A percentile compares a stretch with the other conserved stretches of the same genome.
phyloP scores from a whole-genome alignment of 2,329 filamentous ascomycete species.

The Nigrospora sphaerica region DNA sequence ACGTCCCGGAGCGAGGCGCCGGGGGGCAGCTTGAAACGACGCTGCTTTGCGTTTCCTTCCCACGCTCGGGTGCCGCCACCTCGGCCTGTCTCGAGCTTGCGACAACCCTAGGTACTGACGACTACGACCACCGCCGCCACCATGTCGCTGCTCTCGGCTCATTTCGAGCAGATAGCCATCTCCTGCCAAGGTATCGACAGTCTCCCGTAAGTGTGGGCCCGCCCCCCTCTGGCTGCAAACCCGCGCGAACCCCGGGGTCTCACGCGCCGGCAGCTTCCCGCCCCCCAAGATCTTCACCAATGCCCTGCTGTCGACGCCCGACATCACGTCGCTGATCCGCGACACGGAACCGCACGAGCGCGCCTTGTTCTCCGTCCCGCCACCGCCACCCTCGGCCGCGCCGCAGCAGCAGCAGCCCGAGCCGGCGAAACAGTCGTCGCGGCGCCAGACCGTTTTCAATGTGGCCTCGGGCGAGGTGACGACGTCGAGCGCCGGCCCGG shows the following conservation, averaged over 20 bases:
- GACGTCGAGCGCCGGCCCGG: constrained; percentile 39
- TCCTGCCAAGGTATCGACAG: constrained; percentile 72
- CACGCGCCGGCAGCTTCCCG: constrained; percentile 59
- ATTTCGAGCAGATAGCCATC: constrained; percentile 70
- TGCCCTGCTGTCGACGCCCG: constrained; percentile 77
- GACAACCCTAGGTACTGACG: too few species aligned
- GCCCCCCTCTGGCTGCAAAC: neutral
- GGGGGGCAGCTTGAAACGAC: too few species aligned
- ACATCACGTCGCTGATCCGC: constrained; percentile 90
- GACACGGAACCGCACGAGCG: constrained; percentile 94
- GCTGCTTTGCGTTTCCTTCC: too few species aligned
- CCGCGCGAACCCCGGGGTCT: neutral
- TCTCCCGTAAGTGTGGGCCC: constrained; percentile 51
- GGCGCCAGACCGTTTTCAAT: constrained; percentile 60
- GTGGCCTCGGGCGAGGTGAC: constrained; percentile 57
- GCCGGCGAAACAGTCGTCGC: constrained; percentile 34
- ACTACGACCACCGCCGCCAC: constrained; percentile 7
- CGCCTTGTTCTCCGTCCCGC: constrained; percentile 86
- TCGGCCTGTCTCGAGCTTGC: too few species aligned
- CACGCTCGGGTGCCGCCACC: too few species aligned
- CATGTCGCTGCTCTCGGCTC: constrained; percentile 64
- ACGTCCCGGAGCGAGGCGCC: too few species aligned
- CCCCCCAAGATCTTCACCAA: constrained; percentile 94
- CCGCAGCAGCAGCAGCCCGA: constrained; percentile 37
- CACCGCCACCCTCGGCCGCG: constrained; percentile 45